Base-by-base conservation (phyloP, 78 protist species). In the Dictyostelium capitatum region DNA sequence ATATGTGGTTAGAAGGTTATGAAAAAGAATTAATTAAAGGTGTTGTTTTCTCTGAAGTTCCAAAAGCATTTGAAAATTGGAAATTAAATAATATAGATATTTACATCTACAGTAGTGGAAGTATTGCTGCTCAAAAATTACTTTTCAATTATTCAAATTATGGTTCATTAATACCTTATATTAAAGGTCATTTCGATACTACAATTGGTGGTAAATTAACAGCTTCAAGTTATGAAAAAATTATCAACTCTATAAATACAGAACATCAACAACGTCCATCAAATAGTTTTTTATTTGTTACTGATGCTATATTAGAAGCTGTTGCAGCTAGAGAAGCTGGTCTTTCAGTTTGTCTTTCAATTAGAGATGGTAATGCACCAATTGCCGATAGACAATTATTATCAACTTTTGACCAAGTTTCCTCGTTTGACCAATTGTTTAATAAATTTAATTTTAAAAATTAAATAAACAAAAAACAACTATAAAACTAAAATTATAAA, bases 91-190 rank as follows among this genome's bases (percentile, higher is more conserved):
- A 72, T 32, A 41, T 23, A 7, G 37, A 48, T 28, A 74, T 95
- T 25, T 95, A 96, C 82, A 97, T 97, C 25, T 97, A 95, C 84
- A 82, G 95, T 6, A 75, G 92, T 25, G 98, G 98, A 19, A 41
- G 80, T 30, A 82, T 95, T 19, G 95, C 57, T 6, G 98, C 98
- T 37, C 98, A 97, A 79, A 96, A 96, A 62, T 80, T 97, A 20
- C 79, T 97, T 43, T 97, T 96, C 73, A 77, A 32, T 6, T 47
- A 79, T 80, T 70, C 95, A 23, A 53, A 12, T 43, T 10, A 57
- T 2, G 97, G 97, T n/a, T 78, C 92, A 43, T 70, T 96, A 3
- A 8, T 85, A 14, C 85, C 91, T 25, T 47, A 53, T n/a, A 9
- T 96, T 0, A 12, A 5, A 17, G 97, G 96, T 20, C 97, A 97